phyloP scores from a whole-genome alignment of 495 filamentous ascomycete species.

The Hyaloscypha finlandica region DNA sequence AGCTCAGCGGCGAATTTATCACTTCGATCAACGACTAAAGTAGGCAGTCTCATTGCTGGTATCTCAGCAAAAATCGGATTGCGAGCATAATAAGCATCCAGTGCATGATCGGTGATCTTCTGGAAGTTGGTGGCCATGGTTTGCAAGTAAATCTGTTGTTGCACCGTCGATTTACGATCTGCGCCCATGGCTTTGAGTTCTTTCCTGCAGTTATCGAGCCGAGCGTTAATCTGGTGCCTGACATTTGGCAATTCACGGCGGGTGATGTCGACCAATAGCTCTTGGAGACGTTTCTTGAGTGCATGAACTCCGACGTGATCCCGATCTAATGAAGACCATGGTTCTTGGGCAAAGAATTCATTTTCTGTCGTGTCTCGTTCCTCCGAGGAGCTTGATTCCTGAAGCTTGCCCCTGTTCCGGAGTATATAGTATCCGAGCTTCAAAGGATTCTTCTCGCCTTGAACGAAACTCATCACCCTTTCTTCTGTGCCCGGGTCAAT shows the following conservation, averaged over 20 bases:
- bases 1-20: slow-evolving; percentile 6
- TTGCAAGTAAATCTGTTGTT: slow-evolving; percentile 13
- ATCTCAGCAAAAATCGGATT: slow-evolving; percentile 5
- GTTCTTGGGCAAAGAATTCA: slow-evolving; percentile 38
- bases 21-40: neutral
- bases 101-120: slow-evolving; percentile 9
- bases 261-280: slow-evolving; percentile 46
- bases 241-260: slow-evolving; percentile 55
- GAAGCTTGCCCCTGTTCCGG: slow-evolving; percentile 50
- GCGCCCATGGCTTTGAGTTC: slow-evolving; percentile 45
- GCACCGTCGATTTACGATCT: slow-evolving; percentile 11
- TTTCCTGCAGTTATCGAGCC: slow-evolving; percentile 36
- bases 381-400: slow-evolving; percentile 27
- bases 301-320: slow-evolving; percentile 51
- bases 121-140: slow-evolving; percentile 16
- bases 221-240: slow-evolving; percentile 44
- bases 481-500: slow-evolving; percentile 51
- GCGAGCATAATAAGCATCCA: slow-evolving; percentile 13
- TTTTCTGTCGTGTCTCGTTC: slow-evolving; percentile 39
- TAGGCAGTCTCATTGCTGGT: slow-evolving; percentile 1
- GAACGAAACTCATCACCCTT: slow-evolving; percentile 46
- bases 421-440: slow-evolving; percentile 59
- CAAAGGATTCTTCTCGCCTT: slow-evolving; percentile 41
- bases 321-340: slow-evolving; percentile 47
- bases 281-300: slow-evolving; percentile 46